These are phyloP conservation scores for Fusarium nodosum DNA, from an alignment of 2,329 filamentous ascomycete genomes.

Conservation along the genomic window DNA sequence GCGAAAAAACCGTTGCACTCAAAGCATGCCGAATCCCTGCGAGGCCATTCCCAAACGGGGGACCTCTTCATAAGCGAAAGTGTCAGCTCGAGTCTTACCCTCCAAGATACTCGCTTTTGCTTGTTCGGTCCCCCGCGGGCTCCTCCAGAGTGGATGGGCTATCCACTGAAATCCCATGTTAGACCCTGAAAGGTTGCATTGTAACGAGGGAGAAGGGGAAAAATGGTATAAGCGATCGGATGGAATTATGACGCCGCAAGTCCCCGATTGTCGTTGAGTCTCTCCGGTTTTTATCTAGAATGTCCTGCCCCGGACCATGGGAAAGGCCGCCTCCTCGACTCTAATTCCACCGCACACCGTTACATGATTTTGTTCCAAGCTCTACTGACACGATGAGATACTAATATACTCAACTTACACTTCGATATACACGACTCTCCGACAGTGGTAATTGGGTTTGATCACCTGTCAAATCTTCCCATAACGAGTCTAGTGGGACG, in stretches of 20 bases:
- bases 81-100: conserved; percentile 6
- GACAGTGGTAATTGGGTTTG: background rate
- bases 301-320: background rate
- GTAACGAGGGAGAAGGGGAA: background rate
- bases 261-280: background rate
- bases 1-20: background rate
- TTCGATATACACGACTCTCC: background rate
- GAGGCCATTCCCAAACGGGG: conserved; percentile 6
- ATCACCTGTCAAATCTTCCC: background rate
- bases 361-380: background rate
- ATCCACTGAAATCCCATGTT: background rate
- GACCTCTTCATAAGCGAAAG: conserved; percentile 25
- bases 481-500: background rate
- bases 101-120: background rate
- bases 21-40: background rate
- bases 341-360: background rate
- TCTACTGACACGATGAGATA: background rate
- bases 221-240: background rate
- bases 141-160: conserved; percentile 3
- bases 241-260: conserved; percentile 13
- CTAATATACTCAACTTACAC: background rate
- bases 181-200: background rate
- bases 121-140: conserved; percentile 33
- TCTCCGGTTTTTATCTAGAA: background rate
- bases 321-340: background rate